Conservation (phyloP, 441 rosid species). For the Arabidopsis hybrid region DNA sequence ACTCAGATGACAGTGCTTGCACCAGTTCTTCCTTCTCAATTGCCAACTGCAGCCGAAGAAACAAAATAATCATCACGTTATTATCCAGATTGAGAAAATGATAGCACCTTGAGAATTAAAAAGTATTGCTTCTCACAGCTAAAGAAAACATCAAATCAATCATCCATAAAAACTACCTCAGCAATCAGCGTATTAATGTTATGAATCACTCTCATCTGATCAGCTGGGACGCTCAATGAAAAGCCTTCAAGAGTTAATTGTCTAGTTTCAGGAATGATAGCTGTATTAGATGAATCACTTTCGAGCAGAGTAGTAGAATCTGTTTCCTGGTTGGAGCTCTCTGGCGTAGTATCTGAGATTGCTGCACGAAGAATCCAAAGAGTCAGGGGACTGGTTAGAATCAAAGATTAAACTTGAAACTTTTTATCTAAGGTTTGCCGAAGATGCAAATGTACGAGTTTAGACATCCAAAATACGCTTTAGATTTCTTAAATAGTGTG, state of each 20-base stretch:
- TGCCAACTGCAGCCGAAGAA: slow-evolving; percentile 64
- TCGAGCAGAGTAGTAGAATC: slow-evolving; percentile 44
- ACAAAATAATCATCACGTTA: slow-evolving; percentile 19
- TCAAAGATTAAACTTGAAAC: background rate
- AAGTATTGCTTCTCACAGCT: slow-evolving; percentile 26
- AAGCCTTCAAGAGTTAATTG: slow-evolving; percentile 56
- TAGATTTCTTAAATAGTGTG: slow-evolving; percentile 12
- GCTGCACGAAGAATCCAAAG: slow-evolving; percentile 36
- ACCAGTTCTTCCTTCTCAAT: slow-evolving; percentile 91
- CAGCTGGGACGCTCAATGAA: slow-evolving; percentile 73
- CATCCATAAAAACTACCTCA: slow-evolving; percentile 60
- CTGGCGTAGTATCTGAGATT: slow-evolving; percentile 50
- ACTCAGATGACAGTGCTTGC: slow-evolving; percentile 78
- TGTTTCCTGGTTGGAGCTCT: slow-evolving; percentile 52
- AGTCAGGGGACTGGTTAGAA: slow-evolving; percentile 20
- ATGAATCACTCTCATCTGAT: slow-evolving; percentile 77
- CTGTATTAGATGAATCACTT: slow-evolving; percentile 51
- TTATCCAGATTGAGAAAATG: slow-evolving; percentile 35
- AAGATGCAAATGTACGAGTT: slow-evolving; percentile 11
- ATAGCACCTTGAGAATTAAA: slow-evolving; percentile 14
- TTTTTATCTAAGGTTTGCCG: background rate
- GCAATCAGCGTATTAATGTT: slow-evolving; percentile 76
- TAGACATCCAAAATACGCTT: slow-evolving; percentile 25
- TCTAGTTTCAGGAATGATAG: slow-evolving; percentile 53
- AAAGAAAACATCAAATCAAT: slow-evolving; percentile 5